Evolutionary conservation across 345 rosid genomes (phyloP).

Genomic region (Alliaria petiolata): DNA sequence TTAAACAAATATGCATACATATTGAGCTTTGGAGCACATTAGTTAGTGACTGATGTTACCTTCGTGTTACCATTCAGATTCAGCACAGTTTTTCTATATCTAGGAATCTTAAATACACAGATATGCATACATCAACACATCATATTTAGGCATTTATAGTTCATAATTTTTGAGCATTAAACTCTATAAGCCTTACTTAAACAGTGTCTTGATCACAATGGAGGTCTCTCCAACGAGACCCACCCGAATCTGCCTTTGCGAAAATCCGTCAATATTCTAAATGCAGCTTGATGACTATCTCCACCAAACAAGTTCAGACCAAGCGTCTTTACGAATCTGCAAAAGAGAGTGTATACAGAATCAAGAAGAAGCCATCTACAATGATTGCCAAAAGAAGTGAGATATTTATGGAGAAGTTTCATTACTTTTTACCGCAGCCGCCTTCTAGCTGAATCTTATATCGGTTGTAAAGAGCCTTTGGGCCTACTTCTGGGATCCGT

Average conservation of each 20-base stretch:
- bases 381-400: neutral
- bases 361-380: neutral
- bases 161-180: neutral
- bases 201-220: constrained; percentile 27
- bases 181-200: neutral
- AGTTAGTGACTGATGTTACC: neutral
- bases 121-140: constrained; percentile 8
- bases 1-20: neutral
- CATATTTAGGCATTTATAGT: neutral
- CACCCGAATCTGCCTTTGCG: constrained; percentile 88
- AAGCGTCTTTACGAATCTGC: constrained; percentile 77
- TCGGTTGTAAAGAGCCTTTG: constrained; percentile 53
- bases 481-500: constrained; percentile 68
- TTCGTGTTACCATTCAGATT: neutral
- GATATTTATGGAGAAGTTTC: neutral
- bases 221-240: constrained; percentile 79
- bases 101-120: neutral
- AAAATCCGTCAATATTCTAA: constrained; percentile 77
- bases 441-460: constrained; percentile 63
- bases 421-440: constrained; percentile 58
- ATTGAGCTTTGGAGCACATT: neutral
- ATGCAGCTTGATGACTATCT: constrained; percentile 78
- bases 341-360: neutral
- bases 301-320: constrained; percentile 75
- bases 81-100: neutral